phyloP scores from a whole-genome alignment of 768 basidiomycete species.

The Trametes sanguinea region DNA sequence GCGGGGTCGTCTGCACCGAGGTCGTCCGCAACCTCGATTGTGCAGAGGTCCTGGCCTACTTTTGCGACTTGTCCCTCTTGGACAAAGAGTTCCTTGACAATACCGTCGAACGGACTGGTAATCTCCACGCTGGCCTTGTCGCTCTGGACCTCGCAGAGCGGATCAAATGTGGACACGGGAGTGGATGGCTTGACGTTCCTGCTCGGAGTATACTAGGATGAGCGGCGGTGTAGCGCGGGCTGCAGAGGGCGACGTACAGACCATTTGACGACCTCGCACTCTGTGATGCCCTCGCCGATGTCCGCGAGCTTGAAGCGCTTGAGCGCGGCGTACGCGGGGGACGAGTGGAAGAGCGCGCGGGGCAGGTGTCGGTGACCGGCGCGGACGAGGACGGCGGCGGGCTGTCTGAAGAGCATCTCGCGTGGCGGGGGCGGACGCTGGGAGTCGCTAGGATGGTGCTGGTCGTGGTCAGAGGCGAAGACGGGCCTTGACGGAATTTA shows the following conservation, averaged over 20 bases:
- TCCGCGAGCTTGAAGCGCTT: slow-evolving; percentile 78
- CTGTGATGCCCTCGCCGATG: slow-evolving; percentile 90
- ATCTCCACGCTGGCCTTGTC: slow-evolving; percentile 93
- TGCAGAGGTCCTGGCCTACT: slow-evolving; percentile 75
- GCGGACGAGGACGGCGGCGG: background rate
- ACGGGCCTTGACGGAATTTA: background rate
- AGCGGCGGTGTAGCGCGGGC: background rate
- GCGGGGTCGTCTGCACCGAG: slow-evolving; percentile 21
- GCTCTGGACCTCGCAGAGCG: slow-evolving; percentile 82
- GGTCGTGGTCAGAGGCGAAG: slow-evolving; percentile 1
- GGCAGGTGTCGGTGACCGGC: slow-evolving; percentile 1
- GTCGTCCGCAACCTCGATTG: slow-evolving; percentile 80
- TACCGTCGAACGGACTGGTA: slow-evolving; percentile 81
- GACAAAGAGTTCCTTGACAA: slow-evolving; percentile 70
- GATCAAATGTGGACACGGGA: slow-evolving; percentile 63
- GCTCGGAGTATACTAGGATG: background rate
- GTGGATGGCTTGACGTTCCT: slow-evolving; percentile 66
- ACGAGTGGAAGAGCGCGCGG: slow-evolving; percentile 39
- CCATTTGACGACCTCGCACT: slow-evolving; percentile 90
- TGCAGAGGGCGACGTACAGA: slow-evolving; percentile 14
- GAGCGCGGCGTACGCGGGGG: slow-evolving; percentile 35
- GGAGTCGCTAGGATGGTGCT: background rate
- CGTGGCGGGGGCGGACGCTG: background rate
- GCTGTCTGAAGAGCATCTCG: slow-evolving; percentile 15
- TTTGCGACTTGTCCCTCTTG: slow-evolving; percentile 83